phyloP scores from a whole-genome alignment of 306 rosid genomes.

The Cucumis cinereus region DNA sequence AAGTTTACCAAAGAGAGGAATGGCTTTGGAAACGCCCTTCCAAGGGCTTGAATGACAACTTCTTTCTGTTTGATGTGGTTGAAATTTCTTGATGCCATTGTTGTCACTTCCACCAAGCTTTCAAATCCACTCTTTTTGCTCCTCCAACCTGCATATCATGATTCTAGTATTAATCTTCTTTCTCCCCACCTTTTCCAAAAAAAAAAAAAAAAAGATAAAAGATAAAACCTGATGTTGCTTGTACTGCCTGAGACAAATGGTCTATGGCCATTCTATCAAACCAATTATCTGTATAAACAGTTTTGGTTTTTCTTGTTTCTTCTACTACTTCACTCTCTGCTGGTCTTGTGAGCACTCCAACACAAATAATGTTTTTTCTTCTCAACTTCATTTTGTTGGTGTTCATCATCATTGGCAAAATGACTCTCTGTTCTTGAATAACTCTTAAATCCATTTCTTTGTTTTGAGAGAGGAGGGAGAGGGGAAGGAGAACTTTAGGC shows the following conservation, averaged over 20 bases:
- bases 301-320: slow-evolving; percentile 14
- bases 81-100: slow-evolving; percentile 27
- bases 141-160: slow-evolving; percentile 31
- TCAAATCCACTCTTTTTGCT: slow-evolving; percentile 60
- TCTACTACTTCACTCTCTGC: slow-evolving; percentile 11
- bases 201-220: neutral
- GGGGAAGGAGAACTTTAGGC: neutral
- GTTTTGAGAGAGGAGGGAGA: neutral
- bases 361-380: slow-evolving; percentile 14
- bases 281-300: slow-evolving; percentile 34
- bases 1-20: slow-evolving; percentile 44
- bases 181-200: neutral
- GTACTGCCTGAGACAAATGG: slow-evolving; percentile 57
- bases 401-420: slow-evolving; percentile 8
- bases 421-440: slow-evolving; percentile 13
- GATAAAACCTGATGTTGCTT: slow-evolving; percentile 50
- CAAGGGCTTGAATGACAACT: slow-evolving; percentile 43
- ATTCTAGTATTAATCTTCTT: neutral
- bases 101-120: slow-evolving; percentile 72
- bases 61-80: slow-evolving; percentile 39
- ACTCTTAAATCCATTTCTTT: slow-evolving; percentile 50
- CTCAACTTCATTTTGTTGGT: slow-evolving; percentile 11
- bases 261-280: slow-evolving; percentile 59
- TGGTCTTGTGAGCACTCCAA: slow-evolving; percentile 38
- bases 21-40: slow-evolving; percentile 50